Evolutionary conservation across 1,284 basidiomycete species (phyloP), one percentile per base, ranked within the genome.

Genomic region (Ustilago lituana): DNA sequence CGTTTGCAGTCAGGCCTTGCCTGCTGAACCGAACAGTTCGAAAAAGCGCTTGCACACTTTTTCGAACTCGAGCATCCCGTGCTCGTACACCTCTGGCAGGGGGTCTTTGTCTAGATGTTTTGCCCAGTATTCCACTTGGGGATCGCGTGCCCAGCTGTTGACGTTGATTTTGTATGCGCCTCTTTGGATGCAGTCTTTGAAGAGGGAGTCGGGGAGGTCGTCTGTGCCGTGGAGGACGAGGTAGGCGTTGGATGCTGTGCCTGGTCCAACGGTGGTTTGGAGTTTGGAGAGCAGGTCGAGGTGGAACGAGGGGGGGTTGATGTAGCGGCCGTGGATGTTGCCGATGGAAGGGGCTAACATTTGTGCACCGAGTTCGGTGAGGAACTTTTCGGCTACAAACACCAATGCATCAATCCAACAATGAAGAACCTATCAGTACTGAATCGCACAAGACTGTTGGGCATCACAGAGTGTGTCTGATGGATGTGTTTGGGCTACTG

Each of bases 341-440:
- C 84, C 84, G 52, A 84, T 84, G 35, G 74, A 82, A 10, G 84
- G 84, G 15, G 84, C 84, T 23, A 85, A 81, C 56, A 85, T 81
- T 54, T 84, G 77, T 1, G 83, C 84, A 19, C 83, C 84, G n/a
- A 84, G 52, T 26, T 60, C 35, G 19, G 33, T 40, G 15, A 70
- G 27, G 37, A 54, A 71, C 17, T 31, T 55, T 35, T 54, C 48
- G 0, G 60, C 52, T 56, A n/a, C n/a, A n/a, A n/a, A n/a, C n/a
- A n/a, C n/a, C n/a, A n/a, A n/a, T n/a, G n/a, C n/a, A n/a, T n/a
- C n/a, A n/a, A n/a, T n/a, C n/a, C n/a, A n/a, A n/a, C n/a, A n/a
- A n/a, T n/a, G n/a, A n/a, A n/a, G n/a, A n/a, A n/a, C n/a, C n/a
- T n/a, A n/a, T n/a, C n/a, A n/a, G n/a, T n/a, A n/a, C n/a, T n/a